A percentile compares a stretch with the other conserved stretches of the same genome.
Evolutionary conservation across 495 filamentous ascomycete genomes (phyloP).

Genomic region (Aspergillus haitiensis): DNA sequence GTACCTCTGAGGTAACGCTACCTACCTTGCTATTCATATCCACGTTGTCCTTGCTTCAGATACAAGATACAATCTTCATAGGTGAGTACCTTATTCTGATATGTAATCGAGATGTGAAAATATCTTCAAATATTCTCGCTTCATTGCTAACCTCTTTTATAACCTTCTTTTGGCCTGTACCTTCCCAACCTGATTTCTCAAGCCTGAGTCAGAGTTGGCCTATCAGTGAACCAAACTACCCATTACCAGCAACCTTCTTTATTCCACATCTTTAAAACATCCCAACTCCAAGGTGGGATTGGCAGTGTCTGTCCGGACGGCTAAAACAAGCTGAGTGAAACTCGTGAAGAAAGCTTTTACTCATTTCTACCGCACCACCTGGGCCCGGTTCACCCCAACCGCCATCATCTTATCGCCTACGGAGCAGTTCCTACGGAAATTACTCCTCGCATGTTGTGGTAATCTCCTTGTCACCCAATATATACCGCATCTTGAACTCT

Average conservation of each 20-base stretch:
- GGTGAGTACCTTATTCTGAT: too few species aligned
- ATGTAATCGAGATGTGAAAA: too few species aligned
- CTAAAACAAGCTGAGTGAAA: not conserved
- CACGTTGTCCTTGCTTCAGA: too few species aligned
- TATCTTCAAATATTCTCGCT: too few species aligned
- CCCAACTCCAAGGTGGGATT: not conserved
- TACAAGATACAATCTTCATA: too few species aligned
- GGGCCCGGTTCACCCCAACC: not conserved
- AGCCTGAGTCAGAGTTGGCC: too few species aligned
- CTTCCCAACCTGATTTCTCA: too few species aligned
- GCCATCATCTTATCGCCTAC: not conserved
- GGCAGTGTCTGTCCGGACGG: not conserved
- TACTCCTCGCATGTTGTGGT: not conserved
- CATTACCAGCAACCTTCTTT: not conserved
- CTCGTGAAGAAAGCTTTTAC: not conserved
- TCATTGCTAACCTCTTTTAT: too few species aligned
- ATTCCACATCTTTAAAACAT: not conserved
- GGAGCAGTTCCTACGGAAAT: not conserved
- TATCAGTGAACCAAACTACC: not conserved
- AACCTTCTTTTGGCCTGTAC: too few species aligned
- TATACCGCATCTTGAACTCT: not conserved
- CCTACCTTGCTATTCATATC: too few species aligned
- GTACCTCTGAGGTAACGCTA: too few species aligned
- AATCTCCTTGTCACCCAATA: not conserved
- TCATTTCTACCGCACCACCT: not conserved